Evolutionary conservation across 2,329 filamentous ascomycete genomes (phyloP).

Genomic region (Cytospora paraplurivora): DNA sequence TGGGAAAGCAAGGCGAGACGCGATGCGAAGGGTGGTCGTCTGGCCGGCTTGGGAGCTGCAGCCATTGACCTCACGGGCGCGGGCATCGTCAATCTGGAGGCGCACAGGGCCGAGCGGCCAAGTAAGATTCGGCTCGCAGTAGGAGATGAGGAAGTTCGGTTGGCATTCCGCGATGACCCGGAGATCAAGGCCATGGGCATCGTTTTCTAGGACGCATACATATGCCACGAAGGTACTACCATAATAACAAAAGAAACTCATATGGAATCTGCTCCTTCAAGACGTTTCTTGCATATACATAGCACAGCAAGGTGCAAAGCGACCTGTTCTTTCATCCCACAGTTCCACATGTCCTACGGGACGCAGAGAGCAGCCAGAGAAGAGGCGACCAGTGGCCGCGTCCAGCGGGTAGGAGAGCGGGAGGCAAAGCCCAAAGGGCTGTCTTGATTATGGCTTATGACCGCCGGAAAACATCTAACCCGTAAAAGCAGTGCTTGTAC

Average conservation of each 20-base stretch:
- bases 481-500: too few species aligned
- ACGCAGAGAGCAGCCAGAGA: not conserved
- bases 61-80: conserved; percentile 84
- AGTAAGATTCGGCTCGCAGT: conserved; percentile 85
- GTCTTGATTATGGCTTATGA: not conserved
- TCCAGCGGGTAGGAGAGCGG: not conserved
- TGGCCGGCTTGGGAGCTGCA: conserved; percentile 52
- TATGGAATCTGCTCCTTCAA: not conserved
- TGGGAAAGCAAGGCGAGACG: conserved; percentile 25
- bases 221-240: not conserved
- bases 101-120: conserved; percentile 76
- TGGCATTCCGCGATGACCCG: conserved; percentile 84
- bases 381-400: too few species aligned
- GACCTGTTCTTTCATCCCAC: not conserved
- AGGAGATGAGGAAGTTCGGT: conserved; percentile 85
- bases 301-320: not conserved
- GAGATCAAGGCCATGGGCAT: conserved; percentile 78
- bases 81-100: conserved; percentile 84
- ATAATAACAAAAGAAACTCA: not conserved
- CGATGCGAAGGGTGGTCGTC: conserved; percentile 30
- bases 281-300: not conserved
- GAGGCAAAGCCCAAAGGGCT: not conserved
- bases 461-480: not conserved
- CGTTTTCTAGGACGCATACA: conserved; percentile 31
- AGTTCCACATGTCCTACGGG: not conserved